Base-by-base conservation (phyloP, 495 filamentous ascomycete genomes). In the Penicillium tannophilum region DNA sequence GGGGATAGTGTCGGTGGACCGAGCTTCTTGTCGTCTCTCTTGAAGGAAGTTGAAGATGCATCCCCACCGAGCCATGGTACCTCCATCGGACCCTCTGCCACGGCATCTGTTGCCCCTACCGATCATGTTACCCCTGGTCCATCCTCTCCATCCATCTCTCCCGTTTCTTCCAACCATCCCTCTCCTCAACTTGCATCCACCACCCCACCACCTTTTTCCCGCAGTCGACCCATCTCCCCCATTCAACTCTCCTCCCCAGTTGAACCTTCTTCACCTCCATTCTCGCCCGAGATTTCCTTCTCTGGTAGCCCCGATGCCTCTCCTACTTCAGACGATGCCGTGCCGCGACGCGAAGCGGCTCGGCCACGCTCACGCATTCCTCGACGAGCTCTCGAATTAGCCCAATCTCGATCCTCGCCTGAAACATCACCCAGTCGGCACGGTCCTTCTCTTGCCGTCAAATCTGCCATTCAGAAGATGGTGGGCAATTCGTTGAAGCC, bases 21-120 rank as follows among this genome's bases (percentile, higher is more conserved):
- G 56, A 78, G 84, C 71, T 96, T 97, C 72, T 74, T 97, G 4
- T 87, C 90, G 41, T 92, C 91, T 0, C 79, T 97, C 14, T 75
- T 97, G 49, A 89, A 88, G 63, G 92, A 97, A 66, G 92, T 97
- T 0, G 91, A 95, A 71, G 85, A 84, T 63, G 86, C 88, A 3
- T 79, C 81, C 1, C 66, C 70, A 50, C 72, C 86, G 1, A 83
- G 84, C 33, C 84, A 84, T 49, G 77, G 69, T 16, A 70, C 82
- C 28, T 77, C 81, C 12, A 72, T 73, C 41, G 75, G 59, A 67
- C 78, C 57, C 64, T 82, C 67, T 62, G 82, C 62, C 63, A 77
- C 63, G 54, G 67, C 68, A 63, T 81, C 65, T 66, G 83, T 66
- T 52, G 71, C 68, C n/a, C 70, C 72, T 12, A 70, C 68, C 55